Conservation (phyloP, 441 rosid genomes). For the Biscutella laevigata region DNA sequence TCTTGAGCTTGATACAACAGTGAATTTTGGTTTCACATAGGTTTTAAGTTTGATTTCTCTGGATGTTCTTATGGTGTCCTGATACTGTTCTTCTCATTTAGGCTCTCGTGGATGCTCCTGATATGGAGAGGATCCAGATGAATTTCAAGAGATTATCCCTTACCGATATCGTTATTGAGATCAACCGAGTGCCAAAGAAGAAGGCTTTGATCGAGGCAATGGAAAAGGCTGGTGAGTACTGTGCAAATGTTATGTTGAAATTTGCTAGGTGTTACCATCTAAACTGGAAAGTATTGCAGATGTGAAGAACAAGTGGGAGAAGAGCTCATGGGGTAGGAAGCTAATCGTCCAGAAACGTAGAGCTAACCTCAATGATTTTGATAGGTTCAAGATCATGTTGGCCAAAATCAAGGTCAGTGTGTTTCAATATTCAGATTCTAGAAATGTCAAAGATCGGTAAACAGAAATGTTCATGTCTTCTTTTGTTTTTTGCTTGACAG, state of each 20-base stretch:
- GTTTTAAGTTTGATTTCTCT: background rate
- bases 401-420: constrained; percentile 73
- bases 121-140: constrained; percentile 79
- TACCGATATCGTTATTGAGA: constrained; percentile 68
- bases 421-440: too few species aligned
- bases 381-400: constrained; percentile 83
- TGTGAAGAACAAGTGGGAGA: constrained; percentile 83
- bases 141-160: constrained; percentile 76
- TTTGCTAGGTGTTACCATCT: background rate
- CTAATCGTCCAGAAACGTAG: constrained; percentile 75
- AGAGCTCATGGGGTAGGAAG: constrained; percentile 85
- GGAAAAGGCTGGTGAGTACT: constrained; percentile 70
- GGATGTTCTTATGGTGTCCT: background rate
- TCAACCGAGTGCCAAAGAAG: constrained; percentile 73
- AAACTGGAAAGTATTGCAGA: constrained; percentile 25
- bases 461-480: background rate
- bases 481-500: constrained; percentile 31
- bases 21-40: background rate
- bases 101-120: constrained; percentile 86
- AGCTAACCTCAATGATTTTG: constrained; percentile 75
- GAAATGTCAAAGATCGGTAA: too few species aligned
- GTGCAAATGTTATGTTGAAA: background rate
- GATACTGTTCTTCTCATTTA: constrained; percentile 14
- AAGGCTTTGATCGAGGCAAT: constrained; percentile 70
- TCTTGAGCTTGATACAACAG: background rate